These are phyloP conservation scores for Salix udensis DNA, from an alignment of 345 rosid species.

Conservation along the genomic window DNA sequence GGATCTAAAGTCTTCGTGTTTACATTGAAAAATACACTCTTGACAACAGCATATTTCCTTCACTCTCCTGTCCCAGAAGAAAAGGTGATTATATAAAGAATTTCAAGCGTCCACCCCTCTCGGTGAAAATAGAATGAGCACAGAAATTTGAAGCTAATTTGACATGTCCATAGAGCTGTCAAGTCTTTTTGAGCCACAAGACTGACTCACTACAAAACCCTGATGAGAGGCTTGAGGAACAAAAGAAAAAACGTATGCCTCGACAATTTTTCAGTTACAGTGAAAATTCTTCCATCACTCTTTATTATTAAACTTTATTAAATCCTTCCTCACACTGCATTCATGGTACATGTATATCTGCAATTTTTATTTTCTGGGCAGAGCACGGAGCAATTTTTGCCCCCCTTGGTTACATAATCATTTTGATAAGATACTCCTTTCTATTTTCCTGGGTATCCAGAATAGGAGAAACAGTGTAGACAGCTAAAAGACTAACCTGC, in stretches of 20 bases:
- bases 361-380: background rate
- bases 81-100: background rate
- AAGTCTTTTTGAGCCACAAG: too few relatives aligned
- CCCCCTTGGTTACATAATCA: background rate
- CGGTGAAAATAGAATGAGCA: background rate
- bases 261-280: background rate
- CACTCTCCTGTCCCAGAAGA: background rate
- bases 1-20: background rate
- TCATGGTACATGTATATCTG: background rate
- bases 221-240: too few relatives aligned
- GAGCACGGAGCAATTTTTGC: background rate
- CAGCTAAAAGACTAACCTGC: too few relatives aligned
- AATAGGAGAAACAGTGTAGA: too few relatives aligned
- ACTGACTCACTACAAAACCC: too few relatives aligned
- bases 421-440: background rate
- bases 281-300: background rate
- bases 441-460: too few relatives aligned
- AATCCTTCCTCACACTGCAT: background rate
- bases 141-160: background rate
- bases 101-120: background rate
- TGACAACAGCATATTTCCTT: too few relatives aligned
- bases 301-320: background rate
- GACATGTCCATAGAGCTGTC: background rate
- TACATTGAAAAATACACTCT: background rate
- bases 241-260: background rate